Conservation (phyloP, 768 basidiomycete species). For the Leccinum fibrillosum region DNA sequence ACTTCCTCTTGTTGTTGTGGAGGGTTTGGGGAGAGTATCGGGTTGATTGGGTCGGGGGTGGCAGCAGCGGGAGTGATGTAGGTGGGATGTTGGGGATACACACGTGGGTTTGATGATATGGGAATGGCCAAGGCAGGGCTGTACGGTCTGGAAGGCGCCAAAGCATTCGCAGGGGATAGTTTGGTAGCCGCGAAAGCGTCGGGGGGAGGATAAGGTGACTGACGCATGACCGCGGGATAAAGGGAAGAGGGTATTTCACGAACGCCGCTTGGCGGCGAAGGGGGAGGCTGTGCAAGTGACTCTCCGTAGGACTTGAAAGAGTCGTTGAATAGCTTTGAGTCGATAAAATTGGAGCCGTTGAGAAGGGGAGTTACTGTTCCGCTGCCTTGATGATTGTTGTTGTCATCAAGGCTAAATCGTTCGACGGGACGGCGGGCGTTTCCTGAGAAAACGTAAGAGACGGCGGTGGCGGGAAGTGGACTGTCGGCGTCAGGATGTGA, state of each 20-base stretch:
- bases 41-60: conserved; percentile 56
- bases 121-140: conserved; percentile 40
- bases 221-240: conserved; percentile 43
- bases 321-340: conserved; percentile 28
- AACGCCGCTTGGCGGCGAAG: conserved; percentile 19
- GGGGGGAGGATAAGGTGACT: conserved; percentile 42
- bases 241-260: conserved; percentile 32
- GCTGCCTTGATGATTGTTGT: conserved; percentile 15
- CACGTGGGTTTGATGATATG: conserved; percentile 64
- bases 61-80: conserved; percentile 57
- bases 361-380: conserved; percentile 18
- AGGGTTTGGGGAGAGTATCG: conserved; percentile 56
- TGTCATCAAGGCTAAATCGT: conserved; percentile 51
- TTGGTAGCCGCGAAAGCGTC: conserved; percentile 34
- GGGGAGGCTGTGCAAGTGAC: conserved; percentile 20
- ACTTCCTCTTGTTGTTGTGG: conserved; percentile 69
- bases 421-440: conserved; percentile 47
- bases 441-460: conserved; percentile 46
- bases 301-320: conserved; percentile 33
- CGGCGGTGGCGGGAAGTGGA: conserved; percentile 29
- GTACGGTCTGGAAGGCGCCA: conserved; percentile 58
- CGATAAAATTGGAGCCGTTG: conserved; percentile 25
- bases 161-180: conserved; percentile 48
- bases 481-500: conserved; percentile 12
- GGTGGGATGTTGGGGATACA: conserved; percentile 72